These are phyloP conservation scores for Exophiala mesophila DNA, from an alignment of 2,329 filamentous ascomycete species.

Conservation along the genomic window DNA sequence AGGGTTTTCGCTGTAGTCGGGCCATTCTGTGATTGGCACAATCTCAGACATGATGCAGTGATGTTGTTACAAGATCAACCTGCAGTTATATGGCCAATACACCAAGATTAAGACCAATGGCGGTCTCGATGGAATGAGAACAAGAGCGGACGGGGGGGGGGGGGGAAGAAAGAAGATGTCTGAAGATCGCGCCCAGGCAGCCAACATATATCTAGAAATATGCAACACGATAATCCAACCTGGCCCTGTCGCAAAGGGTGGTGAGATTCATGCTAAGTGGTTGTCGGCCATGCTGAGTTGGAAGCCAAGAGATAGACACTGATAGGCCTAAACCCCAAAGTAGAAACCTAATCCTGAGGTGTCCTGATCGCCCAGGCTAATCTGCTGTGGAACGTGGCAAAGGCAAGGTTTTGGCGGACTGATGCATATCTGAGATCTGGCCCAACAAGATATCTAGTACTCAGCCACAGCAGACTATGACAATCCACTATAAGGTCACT, in stretches of 20 bases:
- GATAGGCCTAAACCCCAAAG: constrained; percentile 1
- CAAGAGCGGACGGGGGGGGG: not conserved
- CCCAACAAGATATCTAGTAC: no score
- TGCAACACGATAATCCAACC: no score
- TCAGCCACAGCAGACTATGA: no score
- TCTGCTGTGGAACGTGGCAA: not conserved
- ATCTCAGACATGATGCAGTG: no score
- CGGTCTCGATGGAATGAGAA: not conserved
- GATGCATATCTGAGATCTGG: no score
- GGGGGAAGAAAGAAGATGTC: no score
- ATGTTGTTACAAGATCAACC: no score
- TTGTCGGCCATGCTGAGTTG: not conserved
- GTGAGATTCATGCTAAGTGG: not conserved
- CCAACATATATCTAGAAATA: no score
- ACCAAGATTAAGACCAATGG: not conserved
- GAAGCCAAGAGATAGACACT: constrained; percentile 5
- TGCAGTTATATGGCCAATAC: not conserved
- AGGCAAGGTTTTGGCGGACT: not conserved
- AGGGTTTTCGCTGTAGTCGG: constrained; percentile 16
- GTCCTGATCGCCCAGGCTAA: not conserved
- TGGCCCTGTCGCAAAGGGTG: not conserved
- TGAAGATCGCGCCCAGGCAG: no score
- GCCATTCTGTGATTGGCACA: constrained; percentile 20
- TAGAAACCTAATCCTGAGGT: not conserved
- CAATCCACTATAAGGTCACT: no score